Evolutionary conservation across 192 early-diverging fungal genomes (phyloP), one percentile per base, ranked within the genome.

Genomic region (Rhizoclosmatium sp.): DNA sequence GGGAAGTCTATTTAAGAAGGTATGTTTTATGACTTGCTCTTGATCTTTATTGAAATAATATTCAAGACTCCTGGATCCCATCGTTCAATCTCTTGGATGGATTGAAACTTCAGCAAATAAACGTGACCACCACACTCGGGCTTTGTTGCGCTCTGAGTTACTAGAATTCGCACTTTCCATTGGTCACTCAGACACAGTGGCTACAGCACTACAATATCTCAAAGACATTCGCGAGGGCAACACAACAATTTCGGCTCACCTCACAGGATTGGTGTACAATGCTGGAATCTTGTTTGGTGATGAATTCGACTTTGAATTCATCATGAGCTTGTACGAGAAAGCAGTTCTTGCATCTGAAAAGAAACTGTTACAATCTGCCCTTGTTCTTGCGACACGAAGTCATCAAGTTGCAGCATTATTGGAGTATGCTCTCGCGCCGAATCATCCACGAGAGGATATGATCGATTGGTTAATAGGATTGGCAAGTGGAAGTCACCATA

Each of bases 261-360:
- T 86, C 47, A 41, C 78, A 75, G 70, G 62, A 51, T 74, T 84
- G 47, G 77, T 86, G 19, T 82, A 72, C 45, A 78, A 82, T 65
- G 81, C 83, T 58, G 85, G 81, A 1, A 72, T 86, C 3, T 79
- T 82, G 21, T 74, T 67, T 45, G 81, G 83, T 46, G 59, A 41
- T 4, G 65, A 70, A 21, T 47, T 3, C 42, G 83, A 82, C 40
- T 86, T 86, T 68, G 83, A 86, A 12, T 86, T 51, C 19, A 67
- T 86, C 2, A 42, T 79, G 46, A 54, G 0, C 16, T 7, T 16
- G 51, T 54, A 54, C 64, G 12, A 46, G 46, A 61, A 66, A n/a
- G 61, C 84, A 14, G 76, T 71, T 19, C 85, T 81, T 60, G 79
- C 78, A 1, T 47, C 74, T 31, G 84, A 85, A 41, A 68, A 81